Evolutionary conservation across 2,329 filamentous ascomycete genomes (phyloP), one percentile per base, ranked within the genome.

Genomic region (Paracoccidioides lutzii): DNA sequence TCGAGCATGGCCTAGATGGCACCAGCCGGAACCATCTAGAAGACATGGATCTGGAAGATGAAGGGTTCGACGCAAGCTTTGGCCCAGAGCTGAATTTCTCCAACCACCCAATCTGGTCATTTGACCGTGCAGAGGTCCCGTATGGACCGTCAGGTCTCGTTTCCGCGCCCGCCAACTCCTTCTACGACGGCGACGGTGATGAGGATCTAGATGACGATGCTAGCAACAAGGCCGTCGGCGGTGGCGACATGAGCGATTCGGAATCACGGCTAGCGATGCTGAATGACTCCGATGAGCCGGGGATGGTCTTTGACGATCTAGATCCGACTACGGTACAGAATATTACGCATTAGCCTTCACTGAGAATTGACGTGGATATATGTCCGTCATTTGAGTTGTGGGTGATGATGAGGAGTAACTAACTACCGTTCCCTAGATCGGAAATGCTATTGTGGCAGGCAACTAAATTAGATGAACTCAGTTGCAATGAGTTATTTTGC

Each of bases 361-460:
- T 30, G 22, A 30, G 14, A 44, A 68, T 65, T 30, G 69, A 67
- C 10, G 66, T 70, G 41, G 68, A 73, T 33, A 73, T 33, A 62
- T 72, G 22, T 69, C 72, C 3, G 72, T 74, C 38, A 66, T 73
- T 73, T 51, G 73, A 75, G 60, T 61, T 75, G 38, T 67, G 63
- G 45, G 66, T 73, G 43, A 63, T 22, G 69, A 71, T 14, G 69
- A 72, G 9, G 66, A 70, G 28, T 7, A 61, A 61, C 35, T 60
- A 4, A 12, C 12, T 38, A 63, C 32, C 49, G 60, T 52, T 62
- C 61, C 22, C 1, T 22, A 46, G 62, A 64, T 22, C 22, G 22
- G 41, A 59, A 53, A 57, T 15, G 42, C 37, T 32, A 28, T 53
- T 32, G 35, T 33, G 38, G 28, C 48, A 14, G 14, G 28, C 30